phyloP scores from a whole-genome alignment of 163 green algal genomes.

The Botryococcus braunii region DNA sequence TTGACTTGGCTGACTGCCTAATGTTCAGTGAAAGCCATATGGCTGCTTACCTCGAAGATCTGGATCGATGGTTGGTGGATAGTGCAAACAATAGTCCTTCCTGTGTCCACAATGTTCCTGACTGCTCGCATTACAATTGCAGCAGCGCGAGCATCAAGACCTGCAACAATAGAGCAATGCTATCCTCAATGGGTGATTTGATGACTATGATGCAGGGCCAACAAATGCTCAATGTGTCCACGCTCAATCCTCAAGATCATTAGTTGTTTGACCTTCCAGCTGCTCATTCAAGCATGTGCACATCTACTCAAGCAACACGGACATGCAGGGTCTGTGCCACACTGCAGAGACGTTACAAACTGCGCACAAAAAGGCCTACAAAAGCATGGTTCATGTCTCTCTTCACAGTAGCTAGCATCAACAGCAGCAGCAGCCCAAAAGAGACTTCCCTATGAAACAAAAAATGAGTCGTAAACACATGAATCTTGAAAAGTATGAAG shows the following conservation, averaged over 20 bases:
- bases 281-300: not conserved
- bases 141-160: conserved; percentile 68
- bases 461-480: too few species aligned
- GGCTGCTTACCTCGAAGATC: conserved; percentile 39
- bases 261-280: not conserved
- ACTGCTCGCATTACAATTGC: conserved; percentile 68
- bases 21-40: too few species aligned
- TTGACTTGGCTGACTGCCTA: too few species aligned
- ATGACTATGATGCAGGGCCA: not conserved
- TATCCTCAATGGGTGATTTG: not conserved
- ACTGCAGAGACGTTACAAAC: not conserved
- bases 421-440: too few species aligned
- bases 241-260: too few species aligned
- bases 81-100: conserved; percentile 20
- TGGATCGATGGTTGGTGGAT: conserved; percentile 35
- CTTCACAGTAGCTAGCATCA: too few species aligned
- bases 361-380: too few species aligned
- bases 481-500: too few species aligned
- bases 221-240: not conserved
- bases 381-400: too few species aligned
- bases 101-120: conserved; percentile 18
- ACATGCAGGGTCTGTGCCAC: not conserved
- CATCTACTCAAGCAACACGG: not conserved
- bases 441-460: too few species aligned
- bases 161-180: conserved; percentile 2